Evolutionary conservation across 306 rosid genomes (phyloP).

Genomic region (Rosa lucieae): DNA sequence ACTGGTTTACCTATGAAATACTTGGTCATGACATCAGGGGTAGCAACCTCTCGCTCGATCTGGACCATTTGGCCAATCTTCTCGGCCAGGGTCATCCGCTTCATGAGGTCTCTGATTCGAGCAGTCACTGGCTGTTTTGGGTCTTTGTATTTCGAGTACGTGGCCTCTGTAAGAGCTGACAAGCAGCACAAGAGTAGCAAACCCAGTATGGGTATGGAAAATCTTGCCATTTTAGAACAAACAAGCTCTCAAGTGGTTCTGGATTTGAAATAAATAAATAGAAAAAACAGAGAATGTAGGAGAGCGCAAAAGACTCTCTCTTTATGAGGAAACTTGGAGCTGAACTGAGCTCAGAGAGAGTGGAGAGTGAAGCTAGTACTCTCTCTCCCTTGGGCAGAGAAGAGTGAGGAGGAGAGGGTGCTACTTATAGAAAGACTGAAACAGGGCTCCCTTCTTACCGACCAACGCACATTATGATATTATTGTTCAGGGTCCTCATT

Average conservation of each 20-base stretch:
- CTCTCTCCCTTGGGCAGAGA: not conserved
- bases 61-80: slow-evolving; percentile 95
- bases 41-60: slow-evolving; percentile 70
- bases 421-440: not conserved
- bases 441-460: not conserved
- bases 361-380: not conserved
- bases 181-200: slow-evolving; percentile 52
- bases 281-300: not conserved
- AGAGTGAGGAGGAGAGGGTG: not conserved
- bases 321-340: too few species aligned
- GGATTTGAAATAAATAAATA: slow-evolving; percentile 12
- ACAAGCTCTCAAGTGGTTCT: slow-evolving; percentile 16
- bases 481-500: too few species aligned
- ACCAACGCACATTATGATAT: too few species aligned
- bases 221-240: slow-evolving; percentile 46
- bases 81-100: slow-evolving; percentile 67
- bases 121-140: slow-evolving; percentile 55
- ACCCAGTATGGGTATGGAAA: slow-evolving; percentile 41
- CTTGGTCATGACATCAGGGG: slow-evolving; percentile 61
- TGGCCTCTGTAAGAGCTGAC: slow-evolving; percentile 48
- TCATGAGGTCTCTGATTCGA: slow-evolving; percentile 72
- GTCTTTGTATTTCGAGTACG: slow-evolving; percentile 65
- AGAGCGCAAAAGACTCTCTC: not conserved
- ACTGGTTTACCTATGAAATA: slow-evolving; percentile 62
- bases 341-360: not conserved